These are phyloP conservation scores for Blastocystis sp. DNA, from an alignment of 352 stramenopile species.

Conservation along the genomic window DNA sequence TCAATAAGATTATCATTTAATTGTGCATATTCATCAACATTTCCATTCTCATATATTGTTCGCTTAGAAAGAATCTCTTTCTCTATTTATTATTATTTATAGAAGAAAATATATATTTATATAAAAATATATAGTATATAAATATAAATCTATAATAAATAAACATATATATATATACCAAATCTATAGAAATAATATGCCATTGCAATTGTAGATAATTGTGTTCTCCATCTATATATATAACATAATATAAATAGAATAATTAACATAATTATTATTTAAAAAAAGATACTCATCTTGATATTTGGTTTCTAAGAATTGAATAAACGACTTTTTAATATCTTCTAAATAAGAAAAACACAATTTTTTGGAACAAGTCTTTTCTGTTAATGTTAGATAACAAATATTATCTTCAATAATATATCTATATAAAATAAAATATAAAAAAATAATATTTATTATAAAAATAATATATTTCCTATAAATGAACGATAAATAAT, in stretches of 20 bases:
- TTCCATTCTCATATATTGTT: slow-evolving; percentile 1
- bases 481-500: neutral
- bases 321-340: slow-evolving; percentile 20
- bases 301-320: slow-evolving; percentile 24
- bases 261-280: neutral
- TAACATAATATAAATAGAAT: too few relatives aligned
- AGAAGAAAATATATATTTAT: neutral
- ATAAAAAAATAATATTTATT: too few relatives aligned
- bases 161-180: too few relatives aligned
- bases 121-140: too few relatives aligned
- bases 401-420: slow-evolving; percentile 33
- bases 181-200: slow-evolving; percentile 19
- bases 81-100: slow-evolving; percentile 1
- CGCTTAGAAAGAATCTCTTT: slow-evolving; percentile 25
- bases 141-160: too few relatives aligned
- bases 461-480: too few relatives aligned
- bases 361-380: slow-evolving; percentile 16
- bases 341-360: slow-evolving; percentile 28
- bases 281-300: neutral
- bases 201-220: slow-evolving; percentile 15
- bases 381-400: slow-evolving; percentile 30
- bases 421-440: too few relatives aligned
- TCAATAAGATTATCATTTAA: slow-evolving; percentile 36
- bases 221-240: slow-evolving; percentile 12
- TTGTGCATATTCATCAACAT: slow-evolving; percentile 10